Evolutionary conservation across 2,329 filamentous ascomycete genomes (phyloP), one percentile per base, ranked within the genome.

Genomic region (Talaromyces sp.): DNA sequence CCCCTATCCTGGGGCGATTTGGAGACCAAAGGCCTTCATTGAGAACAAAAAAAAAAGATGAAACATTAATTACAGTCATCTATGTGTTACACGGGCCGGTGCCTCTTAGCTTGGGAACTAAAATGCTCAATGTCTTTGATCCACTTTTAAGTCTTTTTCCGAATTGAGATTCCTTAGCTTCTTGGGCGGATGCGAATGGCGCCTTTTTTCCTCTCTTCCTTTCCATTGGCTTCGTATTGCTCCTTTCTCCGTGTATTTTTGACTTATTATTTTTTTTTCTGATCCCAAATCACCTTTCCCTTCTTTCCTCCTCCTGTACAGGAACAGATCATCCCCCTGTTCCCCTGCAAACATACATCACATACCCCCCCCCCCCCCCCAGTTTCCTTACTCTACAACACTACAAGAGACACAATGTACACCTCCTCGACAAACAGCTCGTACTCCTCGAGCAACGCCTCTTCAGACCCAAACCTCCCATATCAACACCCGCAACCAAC

Each of bases 361-460:
- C 33, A 35, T 35, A 35, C 13, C n/a, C n/a, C 33, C n/a, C 33
- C 20, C 14, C 20, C 40, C 4, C 11, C 13, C 32, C 44, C 29
- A 22, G 16, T 11, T 44, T 32, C 43, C 33, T 22, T 37, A 16
- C 16, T n/a, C 30, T 33, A n/a, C 42, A 19, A 10, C 33, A 29
- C 39, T 6, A 20, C 9, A 41, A 35, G 3, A 1, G 36, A 20
- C 14, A 60, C 30, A 24, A 68, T 68, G 65, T 62, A 65, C 39
- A 62, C 64, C 24, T 64, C 65, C 41, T 44, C 57, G 53, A 64
- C 64, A 27, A 64, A 64, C 47, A 66, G 62, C 41, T 65, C 64
- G 41, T 61, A 66, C 49, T 65, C 65, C 33, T 66, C 65, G 24
- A 63, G 61, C 16, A 55, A 55, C 47, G 65, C 65, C 30, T 70